Conservation (phyloP, 345 rosid species). For the Eucalyptus regnans region DNA sequence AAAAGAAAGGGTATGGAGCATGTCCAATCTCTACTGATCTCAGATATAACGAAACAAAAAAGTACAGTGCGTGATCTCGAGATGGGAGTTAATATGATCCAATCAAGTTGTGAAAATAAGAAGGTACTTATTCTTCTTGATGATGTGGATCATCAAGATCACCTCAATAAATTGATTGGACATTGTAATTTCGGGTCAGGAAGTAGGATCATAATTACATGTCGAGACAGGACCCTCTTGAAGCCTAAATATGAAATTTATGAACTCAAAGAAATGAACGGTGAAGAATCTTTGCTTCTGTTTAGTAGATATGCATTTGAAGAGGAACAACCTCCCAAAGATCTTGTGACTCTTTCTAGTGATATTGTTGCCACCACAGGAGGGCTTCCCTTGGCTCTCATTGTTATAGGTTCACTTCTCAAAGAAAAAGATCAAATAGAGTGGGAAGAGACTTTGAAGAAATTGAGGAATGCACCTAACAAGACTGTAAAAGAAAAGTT, state of each 20-base stretch:
- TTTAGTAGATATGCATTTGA: neutral
- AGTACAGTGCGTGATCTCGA: accelerated
- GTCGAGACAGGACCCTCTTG: neutral
- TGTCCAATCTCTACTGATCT: accelerated
- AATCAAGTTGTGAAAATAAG: neutral
- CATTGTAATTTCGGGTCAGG: neutral
- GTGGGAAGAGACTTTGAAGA: accelerated
- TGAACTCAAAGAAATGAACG: neutral
- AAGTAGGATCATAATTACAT: neutral
- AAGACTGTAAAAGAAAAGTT: accelerated
- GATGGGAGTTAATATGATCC: accelerated
- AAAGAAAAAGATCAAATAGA: too few species aligned
- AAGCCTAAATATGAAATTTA: accelerated
- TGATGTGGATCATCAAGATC: accelerated
- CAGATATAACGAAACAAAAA: too few species aligned
- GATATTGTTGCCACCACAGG: neutral
- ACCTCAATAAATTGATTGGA: neutral
- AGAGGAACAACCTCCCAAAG: neutral
- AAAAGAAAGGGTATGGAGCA: accelerated
- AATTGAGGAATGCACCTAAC: accelerated
- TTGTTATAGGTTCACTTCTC: neutral
- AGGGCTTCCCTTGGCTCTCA: neutral
- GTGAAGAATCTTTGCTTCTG: accelerated
- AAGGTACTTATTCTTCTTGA: neutral
- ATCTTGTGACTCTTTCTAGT: accelerated